A percentile compares a stretch with the other conserved stretches of the same genome.
Evolutionary conservation across 768 basidiomycete species (phyloP).

Genomic region (Antrodiella citrinella): DNA sequence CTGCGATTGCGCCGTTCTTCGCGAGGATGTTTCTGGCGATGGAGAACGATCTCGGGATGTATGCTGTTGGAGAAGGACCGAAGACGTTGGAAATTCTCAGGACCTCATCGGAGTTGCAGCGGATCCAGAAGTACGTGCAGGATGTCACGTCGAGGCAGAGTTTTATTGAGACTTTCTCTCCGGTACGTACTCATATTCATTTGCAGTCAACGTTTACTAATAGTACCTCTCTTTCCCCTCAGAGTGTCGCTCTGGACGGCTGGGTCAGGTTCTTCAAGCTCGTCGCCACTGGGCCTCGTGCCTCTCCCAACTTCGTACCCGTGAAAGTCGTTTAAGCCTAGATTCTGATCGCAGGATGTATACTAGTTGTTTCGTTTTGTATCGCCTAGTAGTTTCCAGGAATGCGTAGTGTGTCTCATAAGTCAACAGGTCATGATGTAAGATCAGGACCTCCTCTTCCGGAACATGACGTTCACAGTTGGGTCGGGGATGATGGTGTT

Average conservation of each 20-base stretch:
- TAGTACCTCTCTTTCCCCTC: no score
- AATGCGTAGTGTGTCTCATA: no score
- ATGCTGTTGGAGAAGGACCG: constrained; percentile 37
- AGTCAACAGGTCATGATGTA: no score
- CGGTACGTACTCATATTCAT: constrained; percentile 35
- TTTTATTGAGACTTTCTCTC: constrained; percentile 45
- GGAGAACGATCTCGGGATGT: constrained; percentile 45
- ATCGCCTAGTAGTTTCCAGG: no score
- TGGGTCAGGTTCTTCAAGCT: no score
- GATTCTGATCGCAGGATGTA: no score
- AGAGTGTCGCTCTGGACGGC: no score
- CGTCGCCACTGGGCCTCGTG: no score
- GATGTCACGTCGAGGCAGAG: constrained; percentile 45
- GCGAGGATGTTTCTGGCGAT: constrained; percentile 40
- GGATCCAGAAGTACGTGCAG: constrained; percentile 39
- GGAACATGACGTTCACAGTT: constrained; percentile 16
- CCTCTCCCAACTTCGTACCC: no score
- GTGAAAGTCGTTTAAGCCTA: no score
- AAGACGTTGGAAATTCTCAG: constrained; percentile 35
- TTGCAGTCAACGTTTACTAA: no score
- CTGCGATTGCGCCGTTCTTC: constrained; percentile 51
- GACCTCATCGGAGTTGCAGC: constrained; percentile 36
- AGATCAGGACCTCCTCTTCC: constrained; percentile 20
- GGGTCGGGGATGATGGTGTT: constrained; percentile 11
- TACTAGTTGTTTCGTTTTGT: no score